Evolutionary conservation across 148 eudicot species (phyloP), one percentile per base, ranked within the genome.

Genomic region (Limonium bicolor): DNA sequence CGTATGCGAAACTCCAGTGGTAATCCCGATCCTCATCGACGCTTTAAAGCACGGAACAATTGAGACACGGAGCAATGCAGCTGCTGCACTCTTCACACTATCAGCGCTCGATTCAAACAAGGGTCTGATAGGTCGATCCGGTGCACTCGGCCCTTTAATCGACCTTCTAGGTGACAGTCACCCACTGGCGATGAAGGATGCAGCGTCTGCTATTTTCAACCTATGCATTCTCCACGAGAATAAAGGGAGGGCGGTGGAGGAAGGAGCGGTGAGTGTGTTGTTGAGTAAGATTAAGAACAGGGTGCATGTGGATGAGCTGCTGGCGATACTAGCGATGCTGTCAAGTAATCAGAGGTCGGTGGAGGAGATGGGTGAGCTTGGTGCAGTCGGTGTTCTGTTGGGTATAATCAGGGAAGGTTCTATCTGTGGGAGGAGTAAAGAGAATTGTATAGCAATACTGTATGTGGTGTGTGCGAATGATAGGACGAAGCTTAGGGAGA

Each of bases 31-130:
- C 36, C 76, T 90, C 28, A 59, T 77, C 10, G 77, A 90, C 27
- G 78, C 93, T 11, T 45, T 90, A 5, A 64, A 41, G 7, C 60
- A 53, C 7, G 95, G 85, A 32, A 72, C 93, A 12, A 64, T 77
- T 3, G 77, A 69, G 43, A 77, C 93, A 12, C 63, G 80, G 64
- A 77, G 80, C 62, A 90, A 90, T 61, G 82, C 93, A 49, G 99
- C 99, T 25, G 99, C 99, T 4, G 62, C 99, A 5, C 87, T 90
- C 35, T 90, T 90, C 59, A 90, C 95, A 7, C 61, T 90, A 31
- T 84, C 95, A 0, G 99, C 99, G 7, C 72, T 90, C 16, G 99
- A 90, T 38, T 90, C 95, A 0, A 90, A 81, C 43, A 90, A 90
- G 41, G 58, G 58, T 0, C 62, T 90, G 3, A 85, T 90, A 0